These are phyloP conservation scores for Tetragonia tetragonoides DNA, from an alignment of 148 eudicot genomes.

Conservation along the genomic window DNA sequence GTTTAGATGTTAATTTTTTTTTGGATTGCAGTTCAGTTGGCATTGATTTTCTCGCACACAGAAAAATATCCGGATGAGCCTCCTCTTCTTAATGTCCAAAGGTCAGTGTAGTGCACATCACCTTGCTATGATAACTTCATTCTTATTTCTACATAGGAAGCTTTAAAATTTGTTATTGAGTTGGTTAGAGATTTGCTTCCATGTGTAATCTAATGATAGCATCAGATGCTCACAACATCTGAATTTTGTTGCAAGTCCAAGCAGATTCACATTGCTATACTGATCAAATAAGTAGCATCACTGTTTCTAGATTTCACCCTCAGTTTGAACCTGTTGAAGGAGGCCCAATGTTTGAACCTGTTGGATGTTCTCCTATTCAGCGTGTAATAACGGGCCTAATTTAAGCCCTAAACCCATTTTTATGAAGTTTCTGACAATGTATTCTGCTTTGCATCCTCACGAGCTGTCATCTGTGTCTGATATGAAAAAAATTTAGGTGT, in stretches of 20 bases:
- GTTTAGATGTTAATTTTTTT: slow-evolving; percentile 18
- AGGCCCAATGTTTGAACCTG: background rate
- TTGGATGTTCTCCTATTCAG: background rate
- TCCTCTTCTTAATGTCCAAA: slow-evolving; percentile 75
- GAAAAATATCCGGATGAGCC: slow-evolving; percentile 97
- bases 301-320: background rate
- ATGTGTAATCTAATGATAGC: background rate
- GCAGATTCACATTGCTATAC: background rate
- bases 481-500: background rate
- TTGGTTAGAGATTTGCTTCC: slow-evolving; percentile 4
- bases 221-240: background rate
- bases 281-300: background rate
- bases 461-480: background rate
- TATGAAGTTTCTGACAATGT: background rate
- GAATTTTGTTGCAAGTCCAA: background rate
- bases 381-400: no score
- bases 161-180: background rate
- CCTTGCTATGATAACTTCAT: slow-evolving; percentile 4
- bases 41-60: slow-evolving; percentile 87
- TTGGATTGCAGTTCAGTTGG: slow-evolving; percentile 72
- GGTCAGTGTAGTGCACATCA: slow-evolving; percentile 41
- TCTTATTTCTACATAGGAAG: background rate
- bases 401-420: no score
- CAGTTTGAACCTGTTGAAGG: background rate
- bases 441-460: background rate